Conservation (phyloP, 495 filamentous ascomycete species). For the Pyrenopolyporus hunteri region DNA sequence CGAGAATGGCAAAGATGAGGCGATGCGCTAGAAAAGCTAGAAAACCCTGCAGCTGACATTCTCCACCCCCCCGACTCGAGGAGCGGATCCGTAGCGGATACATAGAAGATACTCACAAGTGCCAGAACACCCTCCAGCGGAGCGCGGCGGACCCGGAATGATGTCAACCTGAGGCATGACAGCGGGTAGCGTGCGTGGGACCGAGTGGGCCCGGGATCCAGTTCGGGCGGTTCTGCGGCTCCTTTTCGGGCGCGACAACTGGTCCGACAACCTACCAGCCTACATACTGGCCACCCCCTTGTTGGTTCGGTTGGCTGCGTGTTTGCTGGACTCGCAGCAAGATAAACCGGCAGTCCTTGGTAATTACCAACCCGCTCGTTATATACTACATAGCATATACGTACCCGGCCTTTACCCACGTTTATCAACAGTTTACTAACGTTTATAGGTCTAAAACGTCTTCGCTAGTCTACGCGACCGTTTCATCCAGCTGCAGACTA, state of each 20-base stretch:
- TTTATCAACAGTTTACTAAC: background rate
- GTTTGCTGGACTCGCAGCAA: slow-evolving; percentile 33
- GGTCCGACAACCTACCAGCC: too few species aligned
- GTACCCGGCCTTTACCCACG: background rate
- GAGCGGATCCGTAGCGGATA: slow-evolving; percentile 31
- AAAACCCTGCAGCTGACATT: slow-evolving; percentile 27
- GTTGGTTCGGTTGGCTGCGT: slow-evolving; percentile 21
- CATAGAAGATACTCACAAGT: slow-evolving; percentile 22
- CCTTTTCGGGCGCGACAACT: slow-evolving; percentile 27
- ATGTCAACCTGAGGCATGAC: slow-evolving; percentile 33
- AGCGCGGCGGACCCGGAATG: slow-evolving; percentile 34
- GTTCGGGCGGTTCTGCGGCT: slow-evolving; percentile 36
- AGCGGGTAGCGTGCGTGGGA: slow-evolving; percentile 31
- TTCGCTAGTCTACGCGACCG: slow-evolving; percentile 23
- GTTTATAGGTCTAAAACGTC: slow-evolving; percentile 25
- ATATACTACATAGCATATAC: too few species aligned
- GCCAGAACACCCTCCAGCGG: too few species aligned
- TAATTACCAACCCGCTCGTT: slow-evolving; percentile 12
- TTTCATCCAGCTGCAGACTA: slow-evolving; percentile 28
- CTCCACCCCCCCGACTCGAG: slow-evolving; percentile 27
- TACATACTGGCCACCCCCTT: slow-evolving; percentile 3
- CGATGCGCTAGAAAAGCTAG: slow-evolving; percentile 29
- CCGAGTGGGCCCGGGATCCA: slow-evolving; percentile 30
- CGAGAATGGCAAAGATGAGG: slow-evolving; percentile 32
- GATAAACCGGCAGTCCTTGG: slow-evolving; percentile 6